These are phyloP conservation scores for Coniella vitis DNA, from an alignment of 2,329 filamentous ascomycete genomes.

Conservation along the genomic window DNA sequence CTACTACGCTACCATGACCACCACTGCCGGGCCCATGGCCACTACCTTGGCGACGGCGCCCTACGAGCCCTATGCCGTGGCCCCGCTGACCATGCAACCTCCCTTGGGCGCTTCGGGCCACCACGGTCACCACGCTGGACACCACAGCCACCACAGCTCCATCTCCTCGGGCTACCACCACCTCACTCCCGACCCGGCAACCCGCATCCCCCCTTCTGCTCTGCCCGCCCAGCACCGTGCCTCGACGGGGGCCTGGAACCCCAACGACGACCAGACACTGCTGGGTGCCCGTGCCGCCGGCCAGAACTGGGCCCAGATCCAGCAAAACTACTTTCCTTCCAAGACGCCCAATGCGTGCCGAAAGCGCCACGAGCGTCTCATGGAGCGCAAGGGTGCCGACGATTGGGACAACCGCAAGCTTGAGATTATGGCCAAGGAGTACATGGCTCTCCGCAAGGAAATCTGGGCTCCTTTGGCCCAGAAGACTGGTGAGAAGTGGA, in stretches of 20 bases:
- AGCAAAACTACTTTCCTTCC: slow-evolving; percentile 64
- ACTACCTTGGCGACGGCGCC: slow-evolving; percentile 21
- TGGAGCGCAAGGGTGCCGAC: slow-evolving; percentile 67
- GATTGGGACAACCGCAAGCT: slow-evolving; percentile 75
- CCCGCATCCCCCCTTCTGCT: slow-evolving; percentile 25
- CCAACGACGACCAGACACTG: slow-evolving; percentile 67
- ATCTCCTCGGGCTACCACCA: slow-evolving; percentile 25
- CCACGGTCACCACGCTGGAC: slow-evolving; percentile 13
- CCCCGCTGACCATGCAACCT: slow-evolving; percentile 24
- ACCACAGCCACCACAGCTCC: slow-evolving; percentile 11
- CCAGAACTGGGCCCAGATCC: slow-evolving; percentile 79
- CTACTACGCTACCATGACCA: slow-evolving; percentile 27
- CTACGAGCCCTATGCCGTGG: slow-evolving; percentile 29
- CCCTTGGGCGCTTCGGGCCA: slow-evolving; percentile 20
- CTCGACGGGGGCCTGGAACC: slow-evolving; percentile 64
- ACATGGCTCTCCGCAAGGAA: slow-evolving; percentile 71
- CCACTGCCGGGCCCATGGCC: slow-evolving; percentile 22
- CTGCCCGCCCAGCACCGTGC: slow-evolving; percentile 41
- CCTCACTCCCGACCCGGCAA: slow-evolving; percentile 31
- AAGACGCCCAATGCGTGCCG: slow-evolving; percentile 82
- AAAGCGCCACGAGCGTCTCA: slow-evolving; percentile 78
- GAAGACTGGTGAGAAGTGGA: slow-evolving; percentile 79
- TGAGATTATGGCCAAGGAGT: slow-evolving; percentile 67
- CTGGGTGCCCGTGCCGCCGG: slow-evolving; percentile 65
- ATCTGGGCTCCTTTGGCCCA: slow-evolving; percentile 73